A percentile compares a stretch with the other conserved stretches of the same genome.
phyloP scores from a whole-genome alignment of 1,139 yeast genomes.

The Casaregolazyma lundiana region DNA sequence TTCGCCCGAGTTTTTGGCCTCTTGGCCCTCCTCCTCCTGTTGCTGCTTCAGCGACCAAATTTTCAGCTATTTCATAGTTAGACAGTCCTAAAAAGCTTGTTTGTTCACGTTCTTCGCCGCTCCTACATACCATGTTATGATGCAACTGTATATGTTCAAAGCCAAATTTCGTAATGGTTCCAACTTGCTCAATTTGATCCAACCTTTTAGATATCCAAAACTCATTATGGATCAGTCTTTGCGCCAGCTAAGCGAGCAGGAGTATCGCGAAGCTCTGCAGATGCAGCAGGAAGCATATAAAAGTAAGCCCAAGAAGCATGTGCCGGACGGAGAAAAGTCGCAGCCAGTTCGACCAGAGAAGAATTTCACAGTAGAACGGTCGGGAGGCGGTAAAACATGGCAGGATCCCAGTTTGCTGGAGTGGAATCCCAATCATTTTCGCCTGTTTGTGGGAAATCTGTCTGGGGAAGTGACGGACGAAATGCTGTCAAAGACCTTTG shows the following conservation, averaged over 20 bases:
- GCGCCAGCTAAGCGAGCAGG: conserved; percentile 19
- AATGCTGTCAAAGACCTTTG: conserved; percentile 48
- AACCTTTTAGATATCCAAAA: not conserved
- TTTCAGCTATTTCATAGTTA: conserved; percentile 30
- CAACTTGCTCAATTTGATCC: not conserved
- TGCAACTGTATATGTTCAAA: too few species aligned
- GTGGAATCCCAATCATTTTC: conserved; percentile 66
- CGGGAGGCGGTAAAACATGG: conserved; percentile 47
- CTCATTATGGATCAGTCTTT: not conserved
- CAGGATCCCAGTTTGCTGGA: conserved; percentile 42
- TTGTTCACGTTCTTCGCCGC: not conserved
- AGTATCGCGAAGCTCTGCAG: conserved; percentile 27
- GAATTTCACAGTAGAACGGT: conserved; percentile 38
- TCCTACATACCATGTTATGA: not conserved
- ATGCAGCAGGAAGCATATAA: conserved; percentile 29
- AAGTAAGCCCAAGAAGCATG: not conserved
- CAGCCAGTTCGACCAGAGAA: not conserved
- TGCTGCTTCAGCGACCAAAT: conserved; percentile 40
- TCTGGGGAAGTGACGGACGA: conserved; percentile 65
- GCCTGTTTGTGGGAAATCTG: conserved; percentile 70
- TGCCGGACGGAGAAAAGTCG: not conserved
- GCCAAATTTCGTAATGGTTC: too few species aligned
- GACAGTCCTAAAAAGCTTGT: not conserved
- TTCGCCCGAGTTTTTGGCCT: conserved; percentile 22
- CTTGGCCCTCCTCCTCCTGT: conserved; percentile 32